These are phyloP conservation scores for Mucor saturninus DNA, from an alignment of 371 early-diverging fungal species.

Conservation along the genomic window DNA sequence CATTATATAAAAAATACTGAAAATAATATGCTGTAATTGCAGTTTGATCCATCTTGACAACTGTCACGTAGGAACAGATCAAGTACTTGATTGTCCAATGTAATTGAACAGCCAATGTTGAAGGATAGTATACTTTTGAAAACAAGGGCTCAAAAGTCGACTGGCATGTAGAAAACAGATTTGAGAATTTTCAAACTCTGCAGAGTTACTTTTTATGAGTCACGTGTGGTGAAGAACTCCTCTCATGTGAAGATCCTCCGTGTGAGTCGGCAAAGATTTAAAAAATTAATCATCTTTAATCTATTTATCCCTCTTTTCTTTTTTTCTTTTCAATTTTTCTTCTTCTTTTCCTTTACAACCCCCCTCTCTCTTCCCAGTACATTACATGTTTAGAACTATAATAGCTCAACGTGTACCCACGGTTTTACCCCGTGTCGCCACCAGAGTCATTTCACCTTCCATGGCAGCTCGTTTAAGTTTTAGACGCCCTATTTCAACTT, in stretches of 20 bases:
- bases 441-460: slow-evolving; percentile 22
- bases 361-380: slow-evolving; percentile 18
- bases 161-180: too few relatives aligned
- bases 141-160: too few relatives aligned
- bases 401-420: slow-evolving; percentile 16
- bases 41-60: too few relatives aligned
- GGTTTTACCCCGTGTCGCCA: slow-evolving; percentile 20
- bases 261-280: neutral
- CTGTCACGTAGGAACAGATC: too few relatives aligned
- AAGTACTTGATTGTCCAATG: too few relatives aligned
- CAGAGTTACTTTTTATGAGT: slow-evolving; percentile 4
- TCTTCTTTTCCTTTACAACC: slow-evolving; percentile 10
- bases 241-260: slow-evolving; percentile 20
- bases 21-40: too few relatives aligned
- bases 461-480: slow-evolving; percentile 29
- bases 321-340: slow-evolving; percentile 7
- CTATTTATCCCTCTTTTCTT: neutral
- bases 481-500: slow-evolving; percentile 33
- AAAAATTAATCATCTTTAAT: slow-evolving; percentile 9
- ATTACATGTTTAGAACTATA: slow-evolving; percentile 21
- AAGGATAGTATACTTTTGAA: too few relatives aligned
- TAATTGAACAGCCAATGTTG: too few relatives aligned
- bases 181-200: too few relatives aligned
- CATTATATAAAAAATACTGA: too few relatives aligned
- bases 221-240: slow-evolving; percentile 12